A percentile compares a stretch with the other conserved stretches of the same genome.
These are phyloP conservation scores for Starmerella etchellsii DNA, from an alignment of 805 yeast species.

Conservation along the genomic window DNA sequence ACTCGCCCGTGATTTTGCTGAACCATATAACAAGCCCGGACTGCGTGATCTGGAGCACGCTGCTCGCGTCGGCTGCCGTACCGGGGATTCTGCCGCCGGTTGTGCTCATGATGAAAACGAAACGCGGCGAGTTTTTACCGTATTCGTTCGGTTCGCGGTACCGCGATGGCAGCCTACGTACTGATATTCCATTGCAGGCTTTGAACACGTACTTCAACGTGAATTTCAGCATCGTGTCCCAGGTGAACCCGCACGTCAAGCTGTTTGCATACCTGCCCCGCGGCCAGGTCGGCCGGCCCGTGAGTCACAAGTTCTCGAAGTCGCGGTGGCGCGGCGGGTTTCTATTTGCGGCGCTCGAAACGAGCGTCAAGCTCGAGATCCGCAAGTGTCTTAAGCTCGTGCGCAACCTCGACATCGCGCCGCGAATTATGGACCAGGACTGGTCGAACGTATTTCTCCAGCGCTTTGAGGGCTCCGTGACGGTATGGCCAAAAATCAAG, in stretches of 20 bases:
- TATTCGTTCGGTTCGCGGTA: slow-evolving; percentile 63
- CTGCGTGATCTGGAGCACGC: slow-evolving; percentile 69
- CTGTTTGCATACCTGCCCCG: slow-evolving; percentile 65
- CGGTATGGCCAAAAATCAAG: slow-evolving; percentile 59
- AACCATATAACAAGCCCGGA: slow-evolving; percentile 66
- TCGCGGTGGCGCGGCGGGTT: slow-evolving; percentile 65
- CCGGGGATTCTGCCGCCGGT: slow-evolving; percentile 75
- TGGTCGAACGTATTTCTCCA: slow-evolving; percentile 72
- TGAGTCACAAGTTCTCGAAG: slow-evolving; percentile 40
- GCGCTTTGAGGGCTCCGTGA: slow-evolving; percentile 59
- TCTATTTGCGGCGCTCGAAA: slow-evolving; percentile 57
- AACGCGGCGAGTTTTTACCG: slow-evolving; percentile 38
- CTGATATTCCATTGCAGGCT: slow-evolving; percentile 66
- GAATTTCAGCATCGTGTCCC: slow-evolving; percentile 63
- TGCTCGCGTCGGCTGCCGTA: slow-evolving; percentile 68
- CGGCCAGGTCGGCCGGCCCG: slow-evolving; percentile 73
- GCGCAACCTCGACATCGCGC: slow-evolving; percentile 52
- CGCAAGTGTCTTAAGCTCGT: slow-evolving; percentile 64
- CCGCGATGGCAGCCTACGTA: slow-evolving; percentile 67
- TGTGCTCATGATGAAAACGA: slow-evolving; percentile 56
- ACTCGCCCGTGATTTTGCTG: slow-evolving; percentile 67
- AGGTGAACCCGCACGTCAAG: slow-evolving; percentile 71
- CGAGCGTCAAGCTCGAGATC: slow-evolving; percentile 56
- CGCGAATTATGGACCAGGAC: slow-evolving; percentile 58
- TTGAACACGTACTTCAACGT: slow-evolving; percentile 64